phyloP scores from a whole-genome alignment of 805 yeast species.

The Metschnikowia peoriensis region DNA sequence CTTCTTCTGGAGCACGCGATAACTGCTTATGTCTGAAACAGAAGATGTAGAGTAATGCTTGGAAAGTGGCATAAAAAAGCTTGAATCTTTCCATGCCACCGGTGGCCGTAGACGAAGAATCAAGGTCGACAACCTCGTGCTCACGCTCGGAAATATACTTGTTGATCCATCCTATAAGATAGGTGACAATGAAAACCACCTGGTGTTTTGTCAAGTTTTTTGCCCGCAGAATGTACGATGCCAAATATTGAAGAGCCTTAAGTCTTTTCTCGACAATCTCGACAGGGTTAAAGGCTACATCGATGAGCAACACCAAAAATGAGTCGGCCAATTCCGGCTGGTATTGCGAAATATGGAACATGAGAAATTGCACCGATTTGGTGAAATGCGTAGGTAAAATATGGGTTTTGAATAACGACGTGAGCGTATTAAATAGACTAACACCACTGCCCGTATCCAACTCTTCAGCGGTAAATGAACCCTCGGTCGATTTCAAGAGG shows the following conservation, averaged over 20 bases:
- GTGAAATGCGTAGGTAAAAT: slow-evolving; percentile 91
- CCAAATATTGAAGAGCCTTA: slow-evolving; percentile 87
- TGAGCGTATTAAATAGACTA: slow-evolving; percentile 65
- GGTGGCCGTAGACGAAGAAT: slow-evolving; percentile 13
- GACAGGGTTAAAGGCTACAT: slow-evolving; percentile 69
- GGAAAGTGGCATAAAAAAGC: slow-evolving; percentile 86
- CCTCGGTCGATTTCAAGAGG: slow-evolving; percentile 51
- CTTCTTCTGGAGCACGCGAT: slow-evolving; percentile 29
- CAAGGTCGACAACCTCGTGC: slow-evolving; percentile 59
- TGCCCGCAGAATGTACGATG: slow-evolving; percentile 89
- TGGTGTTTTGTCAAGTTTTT: slow-evolving; percentile 67
- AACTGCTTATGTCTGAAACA: slow-evolving; percentile 78
- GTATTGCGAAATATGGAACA: slow-evolving; percentile 79
- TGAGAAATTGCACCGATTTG: slow-evolving; percentile 77
- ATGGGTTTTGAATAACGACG: slow-evolving; percentile 75
- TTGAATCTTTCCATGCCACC: slow-evolving; percentile 90
- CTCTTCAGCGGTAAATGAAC: slow-evolving; percentile 49
- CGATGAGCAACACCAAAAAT: slow-evolving; percentile 76
- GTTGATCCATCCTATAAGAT: slow-evolving; percentile 79
- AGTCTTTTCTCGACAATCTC: slow-evolving; percentile 74
- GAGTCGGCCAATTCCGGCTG: slow-evolving; percentile 84
- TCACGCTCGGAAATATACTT: slow-evolving; percentile 83
- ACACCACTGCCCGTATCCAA: slow-evolving; percentile 64
- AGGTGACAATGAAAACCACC: slow-evolving; percentile 76
- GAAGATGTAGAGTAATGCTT: slow-evolving; percentile 84